Percentiles rank a stretch among this genome's conserved stretches.
Conservation (phyloP, 176 grass and related monocot species). For the Miscanthus lutarioriparius region DNA sequence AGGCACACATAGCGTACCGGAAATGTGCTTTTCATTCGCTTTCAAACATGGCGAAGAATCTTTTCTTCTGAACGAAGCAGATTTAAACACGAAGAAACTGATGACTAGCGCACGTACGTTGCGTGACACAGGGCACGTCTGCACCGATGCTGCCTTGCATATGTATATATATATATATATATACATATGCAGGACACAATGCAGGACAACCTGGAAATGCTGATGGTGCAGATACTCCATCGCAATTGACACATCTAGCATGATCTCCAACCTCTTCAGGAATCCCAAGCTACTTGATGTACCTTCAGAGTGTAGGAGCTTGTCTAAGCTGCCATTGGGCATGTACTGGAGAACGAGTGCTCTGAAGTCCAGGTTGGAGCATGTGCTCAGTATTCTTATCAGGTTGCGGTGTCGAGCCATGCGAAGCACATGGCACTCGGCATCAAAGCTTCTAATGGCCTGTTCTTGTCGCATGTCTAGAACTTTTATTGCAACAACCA, state of each 20-base stretch:
- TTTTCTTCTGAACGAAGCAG: too few relatives aligned
- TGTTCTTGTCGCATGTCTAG: neutral
- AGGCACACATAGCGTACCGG: too few relatives aligned
- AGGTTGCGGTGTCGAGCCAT: neutral
- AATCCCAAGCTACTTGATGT: neutral
- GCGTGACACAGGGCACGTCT: too few relatives aligned
- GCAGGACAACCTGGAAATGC: neutral
- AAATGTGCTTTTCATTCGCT: too few relatives aligned
- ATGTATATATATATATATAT: too few relatives aligned
- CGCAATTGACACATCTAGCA: neutral
- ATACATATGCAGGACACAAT: too few relatives aligned
- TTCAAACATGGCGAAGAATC: too few relatives aligned
- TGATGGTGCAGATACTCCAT: conserved; percentile 11
- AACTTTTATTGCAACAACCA: conserved; percentile 5
- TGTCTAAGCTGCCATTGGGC: neutral
- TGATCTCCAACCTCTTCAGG: neutral
- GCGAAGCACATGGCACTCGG: neutral
- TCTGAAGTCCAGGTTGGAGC: neutral
- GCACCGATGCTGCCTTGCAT: too few relatives aligned
- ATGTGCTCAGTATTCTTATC: neutral
- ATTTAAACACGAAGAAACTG: too few relatives aligned
- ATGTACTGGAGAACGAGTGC: neutral
- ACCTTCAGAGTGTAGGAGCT: neutral
- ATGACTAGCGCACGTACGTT: too few relatives aligned
- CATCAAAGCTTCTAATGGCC: neutral